Conservation (phyloP, 1,139 yeast species). For the Blastobotrys apis region DNA sequence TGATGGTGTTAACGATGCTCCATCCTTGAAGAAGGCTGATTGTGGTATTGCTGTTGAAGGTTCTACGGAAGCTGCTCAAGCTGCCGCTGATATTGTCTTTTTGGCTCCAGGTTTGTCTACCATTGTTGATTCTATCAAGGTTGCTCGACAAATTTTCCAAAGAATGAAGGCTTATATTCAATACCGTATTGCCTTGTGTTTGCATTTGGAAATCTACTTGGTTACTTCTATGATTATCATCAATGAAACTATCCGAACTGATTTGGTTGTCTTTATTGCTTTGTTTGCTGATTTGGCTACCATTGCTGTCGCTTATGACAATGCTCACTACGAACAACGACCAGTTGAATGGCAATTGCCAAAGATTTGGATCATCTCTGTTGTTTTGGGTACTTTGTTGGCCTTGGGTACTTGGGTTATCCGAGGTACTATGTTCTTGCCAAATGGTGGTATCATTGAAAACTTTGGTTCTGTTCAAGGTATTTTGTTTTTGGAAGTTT, state of each 20-base stretch:
- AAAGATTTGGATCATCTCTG: conserved; percentile 76
- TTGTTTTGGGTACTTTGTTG: conserved; percentile 58
- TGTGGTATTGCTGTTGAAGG: conserved; percentile 82
- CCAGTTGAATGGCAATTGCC: conserved; percentile 99
- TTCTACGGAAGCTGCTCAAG: conserved; percentile 77
- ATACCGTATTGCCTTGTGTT: conserved; percentile 72
- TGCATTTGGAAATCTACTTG: conserved; percentile 67
- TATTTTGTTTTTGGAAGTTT: conserved; percentile 65
- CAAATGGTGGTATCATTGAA: conserved; percentile 60
- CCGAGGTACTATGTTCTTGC: conserved; percentile 63
- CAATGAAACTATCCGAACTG: conserved; percentile 60
- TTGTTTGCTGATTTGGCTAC: conserved; percentile 76
- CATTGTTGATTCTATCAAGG: conserved; percentile 70
- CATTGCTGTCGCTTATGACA: conserved; percentile 70
- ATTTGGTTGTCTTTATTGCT: conserved; percentile 69
- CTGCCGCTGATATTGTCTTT: conserved; percentile 77
- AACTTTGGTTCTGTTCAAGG: conserved; percentile 70
- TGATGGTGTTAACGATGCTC: conserved; percentile 79
- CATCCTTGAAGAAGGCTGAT: conserved; percentile 75
- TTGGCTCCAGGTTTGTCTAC: conserved; percentile 78
- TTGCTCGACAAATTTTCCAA: conserved; percentile 78
- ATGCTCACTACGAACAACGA: conserved; percentile 94
- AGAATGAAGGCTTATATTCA: conserved; percentile 77
- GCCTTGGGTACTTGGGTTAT: conserved; percentile 73
- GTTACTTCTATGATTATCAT: conserved; percentile 73